Conservation (phyloP, 1,284 basidiomycete species). For the Cystobasidium sp. region DNA sequence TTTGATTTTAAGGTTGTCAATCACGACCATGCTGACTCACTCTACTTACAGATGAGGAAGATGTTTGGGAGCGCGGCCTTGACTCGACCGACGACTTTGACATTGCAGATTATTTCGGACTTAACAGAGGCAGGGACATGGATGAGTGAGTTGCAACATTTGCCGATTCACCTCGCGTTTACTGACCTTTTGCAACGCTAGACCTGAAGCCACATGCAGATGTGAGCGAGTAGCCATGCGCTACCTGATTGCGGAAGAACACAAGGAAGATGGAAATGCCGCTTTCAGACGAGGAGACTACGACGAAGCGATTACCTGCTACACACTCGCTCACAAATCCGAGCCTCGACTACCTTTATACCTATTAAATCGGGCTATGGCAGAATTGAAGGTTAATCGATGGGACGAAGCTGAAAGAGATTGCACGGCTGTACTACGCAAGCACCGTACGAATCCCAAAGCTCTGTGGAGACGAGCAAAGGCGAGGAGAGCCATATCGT, state of each 20-base stretch:
- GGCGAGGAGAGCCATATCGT: constrained; percentile 31
- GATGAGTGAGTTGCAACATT: constrained; percentile 18
- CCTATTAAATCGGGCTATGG: constrained; percentile 43
- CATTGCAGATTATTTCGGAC: constrained; percentile 38
- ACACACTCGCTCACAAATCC: constrained; percentile 45
- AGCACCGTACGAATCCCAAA: constrained; percentile 43
- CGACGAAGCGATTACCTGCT: constrained; percentile 54
- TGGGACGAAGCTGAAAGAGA: constrained; percentile 43
- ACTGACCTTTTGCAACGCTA: not conserved
- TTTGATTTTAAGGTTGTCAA: too few species aligned
- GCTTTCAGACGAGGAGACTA: constrained; percentile 53
- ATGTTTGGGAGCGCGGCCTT: constrained; percentile 42
- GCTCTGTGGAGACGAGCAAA: constrained; percentile 43
- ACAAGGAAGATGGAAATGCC: constrained; percentile 55
- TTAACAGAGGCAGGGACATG: constrained; percentile 28
- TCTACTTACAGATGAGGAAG: constrained; percentile 35
- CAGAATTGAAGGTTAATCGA: constrained; percentile 36
- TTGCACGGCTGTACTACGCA: constrained; percentile 35
- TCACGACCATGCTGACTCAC: not conserved
- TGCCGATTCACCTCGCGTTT: too few species aligned
- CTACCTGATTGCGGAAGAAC: constrained; percentile 49
- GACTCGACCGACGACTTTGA: constrained; percentile 41
- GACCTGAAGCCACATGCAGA: constrained; percentile 16
- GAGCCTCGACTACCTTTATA: constrained; percentile 42
- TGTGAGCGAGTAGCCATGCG: constrained; percentile 36